Percentiles rank a stretch among this genome's conserved stretches.
These are phyloP conservation scores for Penicillium parvum DNA, from an alignment of 495 filamentous ascomycete genomes.

Conservation along the genomic window DNA sequence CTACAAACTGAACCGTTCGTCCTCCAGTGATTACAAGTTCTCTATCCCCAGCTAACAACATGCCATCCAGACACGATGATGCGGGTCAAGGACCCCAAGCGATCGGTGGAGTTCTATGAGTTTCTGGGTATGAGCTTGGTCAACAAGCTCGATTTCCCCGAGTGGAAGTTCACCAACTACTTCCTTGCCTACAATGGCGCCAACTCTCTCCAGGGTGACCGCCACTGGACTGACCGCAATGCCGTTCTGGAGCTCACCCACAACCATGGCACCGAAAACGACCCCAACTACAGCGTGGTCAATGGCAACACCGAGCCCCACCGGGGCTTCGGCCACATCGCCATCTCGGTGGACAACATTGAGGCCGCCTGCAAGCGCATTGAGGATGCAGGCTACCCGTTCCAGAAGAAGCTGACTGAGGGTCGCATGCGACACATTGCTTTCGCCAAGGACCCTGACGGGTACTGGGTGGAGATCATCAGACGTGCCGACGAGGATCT, in stretches of 20 bases:
- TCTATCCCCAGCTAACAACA: neutral
- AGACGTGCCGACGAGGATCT: slow-evolving; percentile 50
- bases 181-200: slow-evolving; percentile 59
- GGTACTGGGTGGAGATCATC: slow-evolving; percentile 82
- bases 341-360: slow-evolving; percentile 85
- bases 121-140: slow-evolving; percentile 86
- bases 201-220: slow-evolving; percentile 67
- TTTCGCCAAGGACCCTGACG: slow-evolving; percentile 89
- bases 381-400: slow-evolving; percentile 83
- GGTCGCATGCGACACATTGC: slow-evolving; percentile 86
- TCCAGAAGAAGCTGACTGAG: slow-evolving; percentile 90
- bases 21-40: too few relatives aligned
- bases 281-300: slow-evolving; percentile 73
- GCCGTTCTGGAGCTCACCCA: slow-evolving; percentile 92
- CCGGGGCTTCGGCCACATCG: slow-evolving; percentile 87
- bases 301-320: slow-evolving; percentile 88
- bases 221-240: slow-evolving; percentile 79
- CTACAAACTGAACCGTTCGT: slow-evolving; percentile 85
- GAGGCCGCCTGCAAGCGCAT: slow-evolving; percentile 83
- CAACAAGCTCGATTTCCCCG: slow-evolving; percentile 66
- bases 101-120: slow-evolving; percentile 90
- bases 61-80: slow-evolving; percentile 57
- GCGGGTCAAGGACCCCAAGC: slow-evolving; percentile 89
- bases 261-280: slow-evolving; percentile 91
- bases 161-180: slow-evolving; percentile 80